phyloP scores from a whole-genome alignment of 257 asterid species.

The Penstemon davidsonii region DNA sequence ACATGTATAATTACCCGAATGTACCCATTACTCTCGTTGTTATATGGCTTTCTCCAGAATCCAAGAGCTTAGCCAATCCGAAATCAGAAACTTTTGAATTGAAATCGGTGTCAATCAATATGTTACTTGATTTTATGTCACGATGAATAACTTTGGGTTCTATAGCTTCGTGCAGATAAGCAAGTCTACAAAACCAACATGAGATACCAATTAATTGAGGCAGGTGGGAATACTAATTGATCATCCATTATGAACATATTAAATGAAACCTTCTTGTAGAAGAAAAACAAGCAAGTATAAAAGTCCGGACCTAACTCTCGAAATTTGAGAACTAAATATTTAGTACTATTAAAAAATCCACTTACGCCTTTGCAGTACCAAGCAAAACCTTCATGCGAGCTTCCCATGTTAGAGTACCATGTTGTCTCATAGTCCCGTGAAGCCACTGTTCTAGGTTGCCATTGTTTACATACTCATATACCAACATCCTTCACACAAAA shows the following conservation, averaged over 20 bases:
- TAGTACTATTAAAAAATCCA: conserved; percentile 13
- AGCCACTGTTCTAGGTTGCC: conserved; percentile 99
- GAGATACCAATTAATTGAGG: not conserved
- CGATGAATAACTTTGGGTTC: conserved; percentile 97
- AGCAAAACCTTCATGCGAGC: conserved; percentile 93
- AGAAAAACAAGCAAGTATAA: too few species aligned
- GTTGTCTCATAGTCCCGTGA: conserved; percentile 90
- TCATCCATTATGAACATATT: too few species aligned
- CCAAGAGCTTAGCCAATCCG: conserved; percentile 96
- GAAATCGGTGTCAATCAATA: conserved; percentile 78
- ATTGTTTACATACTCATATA: conserved; percentile 87
- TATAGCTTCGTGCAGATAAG: conserved; percentile 93
- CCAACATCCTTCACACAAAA: conserved; percentile 71
- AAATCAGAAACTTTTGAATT: conserved; percentile 92
- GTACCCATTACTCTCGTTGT: conserved; percentile 99
- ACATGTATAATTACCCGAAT: conserved; percentile 60
- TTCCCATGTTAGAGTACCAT: conserved; percentile 89
- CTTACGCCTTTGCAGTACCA: conserved; percentile 98
- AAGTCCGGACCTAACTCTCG: too few species aligned
- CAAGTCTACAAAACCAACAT: conserved; percentile 58
- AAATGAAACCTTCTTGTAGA: too few species aligned
- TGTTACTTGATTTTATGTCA: conserved; percentile 96
- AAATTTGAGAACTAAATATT: not conserved
- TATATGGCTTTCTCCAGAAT: conserved; percentile 91
- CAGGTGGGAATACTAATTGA: not conserved